phyloP scores from a whole-genome alignment of 495 filamentous ascomycete genomes.

The Stereocaulon alpinum region DNA sequence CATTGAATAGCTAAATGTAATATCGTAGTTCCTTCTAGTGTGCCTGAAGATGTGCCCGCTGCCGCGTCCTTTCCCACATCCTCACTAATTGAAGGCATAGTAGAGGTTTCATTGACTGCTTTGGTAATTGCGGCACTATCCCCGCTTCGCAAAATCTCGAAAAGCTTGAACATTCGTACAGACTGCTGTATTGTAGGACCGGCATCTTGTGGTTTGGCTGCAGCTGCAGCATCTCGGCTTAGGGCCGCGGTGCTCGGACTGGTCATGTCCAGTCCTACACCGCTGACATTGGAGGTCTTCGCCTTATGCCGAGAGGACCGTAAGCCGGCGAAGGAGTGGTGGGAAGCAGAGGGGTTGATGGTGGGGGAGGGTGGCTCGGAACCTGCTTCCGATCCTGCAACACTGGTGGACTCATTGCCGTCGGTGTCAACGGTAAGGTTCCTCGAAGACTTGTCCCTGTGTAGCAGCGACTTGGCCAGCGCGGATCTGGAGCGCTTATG shows the following conservation, averaged over 20 bases:
- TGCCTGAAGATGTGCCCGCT: constrained; percentile 24
- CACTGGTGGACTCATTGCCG: constrained; percentile 11
- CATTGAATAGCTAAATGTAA: constrained; percentile 95
- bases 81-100: constrained; percentile 30
- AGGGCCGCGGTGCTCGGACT: constrained; percentile 27
- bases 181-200: constrained; percentile 77
- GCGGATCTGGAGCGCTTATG: constrained; percentile 47
- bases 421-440: constrained; percentile 29
- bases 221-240: constrained; percentile 29
- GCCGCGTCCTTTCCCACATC: constrained; percentile 33
- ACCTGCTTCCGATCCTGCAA: constrained; percentile 19
- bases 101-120: constrained; percentile 60
- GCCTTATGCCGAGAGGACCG: constrained; percentile 21
- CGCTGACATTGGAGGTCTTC: constrained; percentile 7
- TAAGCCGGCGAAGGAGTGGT: constrained; percentile 13
- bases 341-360: constrained; percentile 24
- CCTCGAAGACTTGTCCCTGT: constrained; percentile 39
- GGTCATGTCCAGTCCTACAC: constrained; percentile 20
- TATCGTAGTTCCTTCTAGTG: constrained; percentile 71
- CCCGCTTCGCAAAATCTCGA: constrained; percentile 81
- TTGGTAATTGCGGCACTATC: constrained; percentile 84
- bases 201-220: constrained; percentile 27
- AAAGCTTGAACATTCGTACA: constrained; percentile 83
- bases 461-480: constrained; percentile 41
- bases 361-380: constrained; percentile 27